phyloP scores from a whole-genome alignment of 1,284 basidiomycete genomes.

The Boletus chippewaensis region DNA sequence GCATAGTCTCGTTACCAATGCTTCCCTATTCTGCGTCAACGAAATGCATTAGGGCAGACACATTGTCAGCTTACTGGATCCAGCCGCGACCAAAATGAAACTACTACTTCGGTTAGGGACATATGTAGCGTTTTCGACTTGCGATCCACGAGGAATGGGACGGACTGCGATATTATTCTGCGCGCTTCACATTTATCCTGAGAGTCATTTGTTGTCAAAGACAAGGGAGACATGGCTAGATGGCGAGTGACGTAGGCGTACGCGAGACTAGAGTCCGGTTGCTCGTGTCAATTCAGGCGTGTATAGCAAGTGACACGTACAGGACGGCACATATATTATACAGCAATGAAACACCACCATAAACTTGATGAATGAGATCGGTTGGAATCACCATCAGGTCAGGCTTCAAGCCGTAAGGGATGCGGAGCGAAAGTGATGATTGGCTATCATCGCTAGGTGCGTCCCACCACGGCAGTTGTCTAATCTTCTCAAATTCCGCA shows the following conservation, averaged over 20 bases:
- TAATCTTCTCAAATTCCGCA: constrained; percentile 44
- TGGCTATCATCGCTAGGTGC: constrained; percentile 12
- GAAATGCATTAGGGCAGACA: not conserved
- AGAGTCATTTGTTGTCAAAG: constrained; percentile 33
- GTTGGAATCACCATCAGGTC: constrained; percentile 44
- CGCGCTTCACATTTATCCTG: constrained; percentile 43
- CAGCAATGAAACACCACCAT: constrained; percentile 42
- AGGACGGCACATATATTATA: constrained; percentile 63
- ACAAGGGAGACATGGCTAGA: constrained; percentile 52
- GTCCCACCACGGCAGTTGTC: constrained; percentile 62
- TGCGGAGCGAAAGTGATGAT: not conserved
- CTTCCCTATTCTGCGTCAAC: constrained; percentile 35
- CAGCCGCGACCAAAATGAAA: constrained; percentile 56
- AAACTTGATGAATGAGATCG: constrained; percentile 38
- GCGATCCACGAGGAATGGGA: constrained; percentile 57
- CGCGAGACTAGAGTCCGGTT: constrained; percentile 42
- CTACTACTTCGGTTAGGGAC: constrained; percentile 45
- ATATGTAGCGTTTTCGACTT: constrained; percentile 46
- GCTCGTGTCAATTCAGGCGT: not conserved
- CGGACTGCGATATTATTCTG: constrained; percentile 42
- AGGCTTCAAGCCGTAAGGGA: constrained; percentile 38
- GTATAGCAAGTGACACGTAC: constrained; percentile 37
- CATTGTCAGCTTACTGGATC: constrained; percentile 37
- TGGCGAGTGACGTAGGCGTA: constrained; percentile 61
- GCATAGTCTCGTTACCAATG: constrained; percentile 42